These are phyloP conservation scores for Straminergon stramineum DNA, from an alignment of 225 moss, liverwort and hornwort species.

Conservation along the genomic window DNA sequence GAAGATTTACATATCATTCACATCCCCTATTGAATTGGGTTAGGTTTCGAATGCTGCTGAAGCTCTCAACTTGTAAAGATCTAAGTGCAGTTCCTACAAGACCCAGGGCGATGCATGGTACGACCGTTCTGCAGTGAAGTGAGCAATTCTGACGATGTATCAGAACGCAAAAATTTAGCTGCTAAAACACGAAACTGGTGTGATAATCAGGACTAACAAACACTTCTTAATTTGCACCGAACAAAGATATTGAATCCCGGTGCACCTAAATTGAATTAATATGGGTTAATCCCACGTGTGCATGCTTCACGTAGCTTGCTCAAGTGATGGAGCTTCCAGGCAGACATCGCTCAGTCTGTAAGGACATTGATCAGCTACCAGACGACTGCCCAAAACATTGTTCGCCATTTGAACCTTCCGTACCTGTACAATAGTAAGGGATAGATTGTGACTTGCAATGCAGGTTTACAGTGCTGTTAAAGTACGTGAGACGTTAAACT, in stretches of 20 bases:
- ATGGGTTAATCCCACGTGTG: neutral
- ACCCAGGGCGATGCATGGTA: neutral
- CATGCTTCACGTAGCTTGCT: neutral
- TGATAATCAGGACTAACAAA: neutral
- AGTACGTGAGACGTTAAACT: neutral
- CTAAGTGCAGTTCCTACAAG: neutral
- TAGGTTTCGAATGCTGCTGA: neutral
- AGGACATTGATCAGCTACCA: neutral
- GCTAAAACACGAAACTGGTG: neutral
- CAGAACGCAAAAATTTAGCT: neutral
- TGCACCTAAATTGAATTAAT: neutral
- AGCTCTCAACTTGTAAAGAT: neutral
- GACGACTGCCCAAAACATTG: neutral
- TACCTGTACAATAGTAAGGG: neutral
- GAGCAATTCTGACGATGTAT: neutral
- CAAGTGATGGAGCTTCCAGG: neutral
- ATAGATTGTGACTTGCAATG: neutral
- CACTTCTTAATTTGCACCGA: neutral
- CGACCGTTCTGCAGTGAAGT: neutral
- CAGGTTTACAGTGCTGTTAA: neutral
- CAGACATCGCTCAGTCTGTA: neutral
- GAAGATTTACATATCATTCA: neutral
- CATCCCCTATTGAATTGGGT: neutral
- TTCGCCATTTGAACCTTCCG: neutral
- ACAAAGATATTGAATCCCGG: neutral